A percentile compares a stretch with the other conserved stretches of the same genome.
Evolutionary conservation across 2,329 filamentous ascomycete genomes (phyloP).

Genomic region (Penicillium sclerotiorum): DNA sequence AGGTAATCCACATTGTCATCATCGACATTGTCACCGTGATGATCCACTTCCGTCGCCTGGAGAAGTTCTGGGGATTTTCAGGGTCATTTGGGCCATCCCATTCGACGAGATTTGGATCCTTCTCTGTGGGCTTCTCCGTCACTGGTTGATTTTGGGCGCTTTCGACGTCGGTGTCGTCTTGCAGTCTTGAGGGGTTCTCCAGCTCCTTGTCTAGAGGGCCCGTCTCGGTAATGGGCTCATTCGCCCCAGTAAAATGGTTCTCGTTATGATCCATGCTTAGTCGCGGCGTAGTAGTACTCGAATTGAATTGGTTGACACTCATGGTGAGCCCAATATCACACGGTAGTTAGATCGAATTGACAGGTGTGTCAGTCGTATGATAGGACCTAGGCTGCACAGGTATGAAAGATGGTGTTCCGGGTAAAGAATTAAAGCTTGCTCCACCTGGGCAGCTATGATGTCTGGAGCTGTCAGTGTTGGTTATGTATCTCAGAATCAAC

Average conservation of each 20-base stretch:
- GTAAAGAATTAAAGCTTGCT: no score
- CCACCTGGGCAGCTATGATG: no score
- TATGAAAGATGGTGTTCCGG: no score
- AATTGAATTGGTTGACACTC: slow-evolving; percentile 14
- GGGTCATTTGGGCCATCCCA: slow-evolving; percentile 35
- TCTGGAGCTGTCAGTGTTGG: no score
- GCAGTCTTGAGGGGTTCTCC: neutral
- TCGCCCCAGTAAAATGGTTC: neutral
- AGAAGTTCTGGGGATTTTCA: slow-evolving; percentile 34
- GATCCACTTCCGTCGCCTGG: slow-evolving; percentile 39
- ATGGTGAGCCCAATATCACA: neutral
- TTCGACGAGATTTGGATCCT: slow-evolving; percentile 34
- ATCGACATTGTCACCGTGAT: slow-evolving; percentile 45
- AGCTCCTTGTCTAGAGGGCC: slow-evolving; percentile 7
- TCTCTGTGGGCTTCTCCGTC: slow-evolving; percentile 10
- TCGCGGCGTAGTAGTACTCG: slow-evolving; percentile 19
- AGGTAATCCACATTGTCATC: slow-evolving; percentile 53
- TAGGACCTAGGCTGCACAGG: no score
- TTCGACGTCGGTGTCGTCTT: slow-evolving; percentile 22
- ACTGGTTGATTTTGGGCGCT: slow-evolving; percentile 2
- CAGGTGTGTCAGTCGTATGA: neutral
- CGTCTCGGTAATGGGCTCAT: neutral
- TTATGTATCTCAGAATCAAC: no score
- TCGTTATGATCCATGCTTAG: slow-evolving; percentile 20
- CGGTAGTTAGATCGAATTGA: neutral